These are phyloP conservation scores for Cladophialophora chaetospira DNA, from an alignment of 2,329 filamentous ascomycete genomes.

Conservation along the genomic window DNA sequence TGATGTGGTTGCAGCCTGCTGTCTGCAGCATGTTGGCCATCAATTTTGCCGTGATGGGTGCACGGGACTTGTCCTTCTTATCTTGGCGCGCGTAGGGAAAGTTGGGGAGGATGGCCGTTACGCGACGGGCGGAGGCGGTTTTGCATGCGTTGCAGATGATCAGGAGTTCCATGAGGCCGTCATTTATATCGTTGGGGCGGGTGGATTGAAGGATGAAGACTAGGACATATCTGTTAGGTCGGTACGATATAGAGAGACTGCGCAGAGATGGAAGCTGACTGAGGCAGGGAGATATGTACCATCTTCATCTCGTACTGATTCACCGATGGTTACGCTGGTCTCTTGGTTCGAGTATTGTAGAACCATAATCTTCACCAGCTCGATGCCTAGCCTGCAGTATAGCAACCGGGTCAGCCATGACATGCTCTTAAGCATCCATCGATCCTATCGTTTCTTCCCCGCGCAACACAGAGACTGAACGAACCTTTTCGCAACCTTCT, in stretches of 20 bases:
- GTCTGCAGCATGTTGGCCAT: slow-evolving; percentile 98
- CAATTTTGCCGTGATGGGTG: slow-evolving; percentile 93
- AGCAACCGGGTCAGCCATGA: background rate
- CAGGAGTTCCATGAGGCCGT: slow-evolving; percentile 94
- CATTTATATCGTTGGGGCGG: slow-evolving; percentile 93
- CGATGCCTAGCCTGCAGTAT: slow-evolving; percentile 60
- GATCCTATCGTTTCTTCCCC: too few species aligned
- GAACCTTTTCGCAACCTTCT: slow-evolving; percentile 68
- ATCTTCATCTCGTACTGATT: slow-evolving; percentile 96
- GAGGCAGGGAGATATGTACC: slow-evolving; percentile 50
- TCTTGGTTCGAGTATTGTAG: slow-evolving; percentile 67
- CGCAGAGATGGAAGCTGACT: slow-evolving; percentile 9
- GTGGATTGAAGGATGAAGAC: slow-evolving; percentile 92
- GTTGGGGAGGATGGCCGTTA: slow-evolving; percentile 93
- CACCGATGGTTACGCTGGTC: slow-evolving; percentile 79
- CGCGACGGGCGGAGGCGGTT: slow-evolving; percentile 80
- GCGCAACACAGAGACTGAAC: slow-evolving; percentile 30
- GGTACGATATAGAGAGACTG: background rate
- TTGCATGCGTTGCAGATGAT: slow-evolving; percentile 98
- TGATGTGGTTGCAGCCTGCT: slow-evolving; percentile 88
- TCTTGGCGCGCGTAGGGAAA: slow-evolving; percentile 97
- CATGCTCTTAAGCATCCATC: background rate
- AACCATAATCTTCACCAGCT: slow-evolving; percentile 69
- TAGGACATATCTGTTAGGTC: slow-evolving; percentile 34
- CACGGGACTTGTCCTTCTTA: slow-evolving; percentile 94